Evolutionary conservation across 2,329 filamentous ascomycete species (phyloP), one percentile per base, ranked within the genome.

Genomic region (Botrytis fabae): DNA sequence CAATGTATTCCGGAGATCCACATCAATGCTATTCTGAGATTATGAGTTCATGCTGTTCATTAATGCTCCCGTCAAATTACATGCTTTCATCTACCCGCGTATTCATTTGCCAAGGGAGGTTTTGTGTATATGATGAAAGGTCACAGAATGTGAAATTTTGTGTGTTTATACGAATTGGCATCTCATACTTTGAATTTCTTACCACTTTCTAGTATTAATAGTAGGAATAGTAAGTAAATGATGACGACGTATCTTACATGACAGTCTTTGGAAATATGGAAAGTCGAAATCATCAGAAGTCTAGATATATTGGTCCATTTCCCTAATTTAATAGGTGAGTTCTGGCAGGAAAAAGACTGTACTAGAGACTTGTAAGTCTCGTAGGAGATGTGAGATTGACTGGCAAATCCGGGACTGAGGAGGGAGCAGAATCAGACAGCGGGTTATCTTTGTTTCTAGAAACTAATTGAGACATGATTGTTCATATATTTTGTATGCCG

Each of bases 11-110:
- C 9, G 9, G 25, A 48, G 10, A 4, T 4, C 20, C 10, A 10
- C 4, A 48, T 38, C 9, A 9, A 48, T 25, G 22, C 4, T 10
- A 25, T 25, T 48, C 3, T 4, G 46, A 48, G 4, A 25, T 14
- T 51, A 14, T 6, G n/a, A n/a, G 9, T 51, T 51, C 2, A 2
- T n/a, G 2, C 14, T n/a, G 2, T n/a, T n/a, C 4, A n/a, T 6
- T 0, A 9, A 51, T 4, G 4, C 10, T 12, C 9, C 10, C 10
- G 46, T 25, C 2, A 2, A 4, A 51, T 46, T 0, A 22, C 2
- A 22, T 46, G 7, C 38, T 22, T 22, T 22, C 8, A 48, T 22
- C 8, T 46, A 20, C 44, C 25, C 48, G 48, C 48, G 10, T 51
- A 14, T 25, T 51, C 22, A 25, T 51, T 14, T 51, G 22, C 4